phyloP scores from a whole-genome alignment of 2,329 filamentous ascomycete species.

The Colletotrichum camelliae region DNA sequence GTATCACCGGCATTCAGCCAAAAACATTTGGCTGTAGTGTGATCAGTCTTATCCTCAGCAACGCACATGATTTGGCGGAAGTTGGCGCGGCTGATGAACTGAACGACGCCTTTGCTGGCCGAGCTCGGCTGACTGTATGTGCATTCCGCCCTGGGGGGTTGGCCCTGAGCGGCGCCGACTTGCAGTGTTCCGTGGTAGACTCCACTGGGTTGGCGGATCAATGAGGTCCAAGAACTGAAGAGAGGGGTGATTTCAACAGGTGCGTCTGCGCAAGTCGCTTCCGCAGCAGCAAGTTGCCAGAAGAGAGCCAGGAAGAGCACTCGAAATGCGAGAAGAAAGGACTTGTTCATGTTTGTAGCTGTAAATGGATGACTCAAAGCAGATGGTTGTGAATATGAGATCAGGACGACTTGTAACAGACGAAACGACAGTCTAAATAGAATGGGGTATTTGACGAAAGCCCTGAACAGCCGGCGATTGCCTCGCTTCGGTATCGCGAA shows the following conservation, averaged over 20 bases:
- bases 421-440: fast-evolving
- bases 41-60: background rate
- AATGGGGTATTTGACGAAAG: fast-evolving
- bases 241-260: background rate
- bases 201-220: background rate
- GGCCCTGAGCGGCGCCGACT: background rate
- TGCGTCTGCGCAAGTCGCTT: background rate
- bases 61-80: background rate
- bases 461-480: background rate
- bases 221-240: background rate
- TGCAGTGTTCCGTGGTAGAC: background rate
- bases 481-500: background rate
- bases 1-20: background rate
- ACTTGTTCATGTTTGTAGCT: fast-evolving
- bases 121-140: background rate
- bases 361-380: fast-evolving
- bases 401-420: fast-evolving
- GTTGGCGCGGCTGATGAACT: background rate
- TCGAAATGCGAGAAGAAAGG: fast-evolving
- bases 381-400: fast-evolving
- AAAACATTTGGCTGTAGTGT: background rate
- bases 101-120: background rate
- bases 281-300: background rate
- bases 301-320: background rate
- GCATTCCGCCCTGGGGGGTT: background rate